phyloP scores from a whole-genome alignment of 2,329 filamentous ascomycete genomes.

The Harringtonia aguacate region DNA sequence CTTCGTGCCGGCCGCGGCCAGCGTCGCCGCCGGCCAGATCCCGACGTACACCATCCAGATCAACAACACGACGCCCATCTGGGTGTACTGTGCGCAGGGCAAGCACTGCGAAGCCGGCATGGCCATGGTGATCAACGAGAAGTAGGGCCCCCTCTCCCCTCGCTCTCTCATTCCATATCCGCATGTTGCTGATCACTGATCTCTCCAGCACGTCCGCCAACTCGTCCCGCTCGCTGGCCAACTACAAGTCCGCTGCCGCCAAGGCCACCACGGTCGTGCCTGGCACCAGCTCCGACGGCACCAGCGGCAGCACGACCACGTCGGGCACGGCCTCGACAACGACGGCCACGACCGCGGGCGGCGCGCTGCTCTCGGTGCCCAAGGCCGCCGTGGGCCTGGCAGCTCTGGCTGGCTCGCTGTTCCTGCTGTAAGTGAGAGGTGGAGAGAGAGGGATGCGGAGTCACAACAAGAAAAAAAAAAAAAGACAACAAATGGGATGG shows the following conservation, averaged over 20 bases:
- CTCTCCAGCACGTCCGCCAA: conserved; percentile 36
- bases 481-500: too few species aligned
- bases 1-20: conserved; percentile 52
- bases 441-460: too few species aligned
- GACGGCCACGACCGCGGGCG: conserved; percentile 12
- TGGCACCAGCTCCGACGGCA: conserved; percentile 12
- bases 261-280: conserved; percentile 27
- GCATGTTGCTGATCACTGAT: conserved; percentile 1
- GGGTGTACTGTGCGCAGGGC: conserved; percentile 68
- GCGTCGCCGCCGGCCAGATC: conserved; percentile 34
- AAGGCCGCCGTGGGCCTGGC: conserved; percentile 31
- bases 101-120: conserved; percentile 68
- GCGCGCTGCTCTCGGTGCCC: conserved; percentile 23
- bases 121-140: conserved; percentile 66
- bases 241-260: conserved; percentile 33
- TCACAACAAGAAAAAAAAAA: too few species aligned
- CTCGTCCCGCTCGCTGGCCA: conserved; percentile 36
- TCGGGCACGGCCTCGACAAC: background rate
- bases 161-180: background rate
- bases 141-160: conserved; percentile 35
- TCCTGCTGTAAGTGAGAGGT: conserved; percentile 30
- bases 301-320: conserved; percentile 14
- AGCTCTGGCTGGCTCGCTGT: conserved; percentile 26
- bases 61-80: conserved; percentile 59
- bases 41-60: conserved; percentile 63